Evolutionary conservation across 2,329 filamentous ascomycete species (phyloP), one percentile per base, ranked within the genome.

Genomic region (Pseudogymnoascus sp.): DNA sequence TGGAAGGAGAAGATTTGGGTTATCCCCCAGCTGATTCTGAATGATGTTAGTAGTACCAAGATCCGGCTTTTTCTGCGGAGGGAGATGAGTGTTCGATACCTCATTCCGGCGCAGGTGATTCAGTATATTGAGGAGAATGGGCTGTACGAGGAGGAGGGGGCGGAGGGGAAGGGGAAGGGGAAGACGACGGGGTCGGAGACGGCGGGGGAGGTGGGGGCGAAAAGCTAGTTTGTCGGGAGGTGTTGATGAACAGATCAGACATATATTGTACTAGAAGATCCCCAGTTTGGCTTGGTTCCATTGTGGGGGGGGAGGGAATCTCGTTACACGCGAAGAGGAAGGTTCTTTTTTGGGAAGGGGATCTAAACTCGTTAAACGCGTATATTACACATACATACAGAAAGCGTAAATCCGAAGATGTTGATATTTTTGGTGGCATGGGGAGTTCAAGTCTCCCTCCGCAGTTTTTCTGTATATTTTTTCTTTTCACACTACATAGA

Each of bases 1-100:
- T 97, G 89, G 84, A 87, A 91, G 70, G 85, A 92, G 69, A 94
- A 96, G 69, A 88, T 96, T 65, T 87, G 91, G 71, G 89, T 96
- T 62, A 93, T 96, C 66, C 89, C 90, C 63, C 91, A 96, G 75
- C 83, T 96, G 61, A 92, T 96, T 59, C 86, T 90, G 67, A 93
- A 93, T 74, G 89, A 94, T 69, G 87, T 94, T 65, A 91, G 88
- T 70, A 92, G 88, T 66, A 87, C 84, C 11, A 86, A 96, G 77
- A 92, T 96, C 65, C 85, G 92, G 44, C 78, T 95, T 2, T 90
- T 95, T 72, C 75, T 92, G 35, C 84, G 89, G 71, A 83, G 89
- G 70, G 86, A 91, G 67, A 89, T 94, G 86, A 92, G 88, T 69
- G 89, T 95, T 59, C 84, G 89, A 66, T 93, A 92, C 71, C 70